A percentile compares a stretch with the other conserved stretches of the same genome.
These are phyloP conservation scores for Penicillium steckii DNA, from an alignment of 495 filamentous ascomycete genomes.

Conservation along the genomic window DNA sequence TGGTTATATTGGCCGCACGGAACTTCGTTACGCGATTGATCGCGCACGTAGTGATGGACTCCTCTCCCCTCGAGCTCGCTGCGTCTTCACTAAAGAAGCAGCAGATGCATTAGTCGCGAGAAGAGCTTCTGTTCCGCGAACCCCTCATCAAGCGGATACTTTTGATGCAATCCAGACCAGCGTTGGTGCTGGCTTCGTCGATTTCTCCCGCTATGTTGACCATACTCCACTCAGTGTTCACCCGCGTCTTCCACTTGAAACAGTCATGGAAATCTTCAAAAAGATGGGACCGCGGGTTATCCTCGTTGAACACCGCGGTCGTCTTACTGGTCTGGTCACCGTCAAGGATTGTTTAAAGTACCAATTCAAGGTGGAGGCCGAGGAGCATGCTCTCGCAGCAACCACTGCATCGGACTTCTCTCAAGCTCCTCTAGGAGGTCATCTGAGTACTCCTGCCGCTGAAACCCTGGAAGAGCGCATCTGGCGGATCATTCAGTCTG, in stretches of 20 bases:
- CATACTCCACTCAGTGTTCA: conserved; percentile 89
- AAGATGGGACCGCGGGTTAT: conserved; percentile 97
- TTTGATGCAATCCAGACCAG: conserved; percentile 64
- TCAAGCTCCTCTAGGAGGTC: conserved; percentile 29
- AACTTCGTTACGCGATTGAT: conserved; percentile 90
- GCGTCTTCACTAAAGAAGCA: conserved; percentile 74
- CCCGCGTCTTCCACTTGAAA: conserved; percentile 88
- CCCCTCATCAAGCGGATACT: conserved; percentile 50
- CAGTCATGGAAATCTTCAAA: conserved; percentile 98
- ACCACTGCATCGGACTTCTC: conserved; percentile 44
- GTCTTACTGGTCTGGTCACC: conserved; percentile 81
- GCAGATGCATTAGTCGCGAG: conserved; percentile 37
- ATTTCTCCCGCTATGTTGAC: conserved; percentile 88
- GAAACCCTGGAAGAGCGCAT: conserved; percentile 60
- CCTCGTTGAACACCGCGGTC: conserved; percentile 85
- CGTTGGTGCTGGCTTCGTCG: conserved; percentile 58
- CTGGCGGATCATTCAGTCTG: conserved; percentile 61
- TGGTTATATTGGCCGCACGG: conserved; percentile 93
- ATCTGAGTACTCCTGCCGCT: conserved; percentile 19
- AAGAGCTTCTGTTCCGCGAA: conserved; percentile 29
- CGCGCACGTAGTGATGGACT: conserved; percentile 73
- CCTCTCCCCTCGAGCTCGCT: conserved; percentile 66
- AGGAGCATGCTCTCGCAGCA: conserved; percentile 64
- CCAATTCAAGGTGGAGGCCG: conserved; percentile 93
- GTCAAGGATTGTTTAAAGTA: conserved; percentile 98